Percentiles rank a stretch among this genome's conserved stretches.
These are phyloP conservation scores for Astragalus membranaceus DNA, from an alignment of 306 rosid species.

Conservation along the genomic window DNA sequence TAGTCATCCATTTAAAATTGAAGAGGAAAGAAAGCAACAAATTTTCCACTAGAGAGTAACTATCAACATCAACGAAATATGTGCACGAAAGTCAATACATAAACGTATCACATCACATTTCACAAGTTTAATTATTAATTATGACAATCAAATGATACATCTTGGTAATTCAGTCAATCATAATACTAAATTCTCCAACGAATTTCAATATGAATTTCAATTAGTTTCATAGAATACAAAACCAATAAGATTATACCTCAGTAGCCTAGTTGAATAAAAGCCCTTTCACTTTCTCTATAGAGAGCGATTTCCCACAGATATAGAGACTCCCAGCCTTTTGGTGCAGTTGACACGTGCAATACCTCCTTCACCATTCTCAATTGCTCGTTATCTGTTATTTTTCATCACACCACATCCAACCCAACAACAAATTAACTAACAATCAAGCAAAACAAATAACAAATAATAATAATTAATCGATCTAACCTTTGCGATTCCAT, in stretches of 20 bases:
- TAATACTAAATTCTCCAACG: neutral
- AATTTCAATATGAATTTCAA: neutral
- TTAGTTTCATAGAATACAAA: neutral
- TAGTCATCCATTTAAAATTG: neutral
- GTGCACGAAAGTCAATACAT: neutral
- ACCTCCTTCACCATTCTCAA: conserved; percentile 61
- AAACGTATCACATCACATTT: neutral
- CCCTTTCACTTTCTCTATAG: conserved; percentile 65
- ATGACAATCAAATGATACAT: neutral
- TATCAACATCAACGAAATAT: neutral
- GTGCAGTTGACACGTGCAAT: conserved; percentile 64
- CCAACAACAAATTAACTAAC: neutral
- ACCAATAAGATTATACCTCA: conserved; percentile 34
- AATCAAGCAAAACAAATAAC: neutral
- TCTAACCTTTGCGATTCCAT: conserved; percentile 68
- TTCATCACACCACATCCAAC: neutral
- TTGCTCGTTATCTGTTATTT: conserved; percentile 57
- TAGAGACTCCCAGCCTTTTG: conserved; percentile 84
- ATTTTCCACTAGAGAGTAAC: neutral
- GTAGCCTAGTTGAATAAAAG: conserved; percentile 51
- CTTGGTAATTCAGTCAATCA: neutral
- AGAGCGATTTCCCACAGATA: conserved; percentile 73
- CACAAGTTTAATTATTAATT: neutral
- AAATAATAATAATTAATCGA: neutral
- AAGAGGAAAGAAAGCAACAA: neutral